Percentiles rank a stretch among this genome's conserved stretches.
Conservation (phyloP, 2,329 filamentous ascomycete species). For the Magnaporthales sp. region DNA sequence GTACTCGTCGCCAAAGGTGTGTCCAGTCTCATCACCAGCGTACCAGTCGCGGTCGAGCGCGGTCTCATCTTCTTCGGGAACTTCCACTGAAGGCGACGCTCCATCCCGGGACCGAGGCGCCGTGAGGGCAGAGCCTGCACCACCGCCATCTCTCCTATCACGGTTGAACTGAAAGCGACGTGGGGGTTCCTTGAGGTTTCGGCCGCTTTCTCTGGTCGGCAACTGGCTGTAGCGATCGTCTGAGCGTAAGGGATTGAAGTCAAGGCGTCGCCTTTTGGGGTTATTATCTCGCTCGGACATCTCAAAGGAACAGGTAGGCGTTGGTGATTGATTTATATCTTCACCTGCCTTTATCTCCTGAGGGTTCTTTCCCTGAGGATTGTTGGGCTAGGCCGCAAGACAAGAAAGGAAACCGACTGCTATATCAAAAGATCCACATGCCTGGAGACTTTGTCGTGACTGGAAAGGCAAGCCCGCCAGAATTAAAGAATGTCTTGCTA, state of each 20-base stretch:
- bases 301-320: background rate
- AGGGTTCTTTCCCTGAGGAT: background rate
- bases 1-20: slow-evolving; percentile 83
- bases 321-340: background rate
- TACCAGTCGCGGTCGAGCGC: slow-evolving; percentile 92
- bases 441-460: background rate
- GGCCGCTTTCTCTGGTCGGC: slow-evolving; percentile 16
- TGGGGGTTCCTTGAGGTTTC: background rate
- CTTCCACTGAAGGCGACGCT: slow-evolving; percentile 41
- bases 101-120: slow-evolving; percentile 9
- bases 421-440: background rate
- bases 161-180: slow-evolving; percentile 14
- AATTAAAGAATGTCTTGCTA: background rate
- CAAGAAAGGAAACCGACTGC: background rate
- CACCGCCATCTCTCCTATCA: slow-evolving; percentile 15
- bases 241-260: slow-evolving; percentile 43
- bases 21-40: slow-evolving; percentile 70
- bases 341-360: no score
- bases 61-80: slow-evolving; percentile 59
- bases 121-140: slow-evolving; percentile 11
- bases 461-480: background rate
- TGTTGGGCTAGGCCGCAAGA: background rate
- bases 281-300: slow-evolving; percentile 22
- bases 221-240: slow-evolving; percentile 49
- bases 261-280: slow-evolving; percentile 54